Evolutionary conservation across 2,329 filamentous ascomycete species (phyloP), one percentile per base, ranked within the genome.

Genomic region (Malbranchea zuffiana): DNA sequence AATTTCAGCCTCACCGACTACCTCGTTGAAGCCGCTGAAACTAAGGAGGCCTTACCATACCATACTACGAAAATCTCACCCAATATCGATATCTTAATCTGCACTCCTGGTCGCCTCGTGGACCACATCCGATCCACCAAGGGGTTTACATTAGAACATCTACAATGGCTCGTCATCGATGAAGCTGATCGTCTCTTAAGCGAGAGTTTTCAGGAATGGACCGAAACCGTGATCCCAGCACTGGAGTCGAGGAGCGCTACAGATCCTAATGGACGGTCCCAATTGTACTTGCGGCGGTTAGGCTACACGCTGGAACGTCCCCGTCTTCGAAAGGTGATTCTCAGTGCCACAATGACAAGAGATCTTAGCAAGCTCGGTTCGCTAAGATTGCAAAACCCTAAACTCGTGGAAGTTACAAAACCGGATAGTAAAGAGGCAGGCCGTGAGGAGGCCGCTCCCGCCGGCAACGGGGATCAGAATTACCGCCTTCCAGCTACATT

Each of bases 121-220:
- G 88, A 96, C 50, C 88, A 96, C 57, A 71, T 95, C 34, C 79
- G 80, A 45, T 78, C 79, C 42, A 96, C 88, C 0, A 74, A 75
- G 3, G 86, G 85, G 0, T 95, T 96, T 55, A 74, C 70, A 0
- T 67, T 96, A 15, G 74, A 81, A 39, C 71, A 82, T 53, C 67
- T 95, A 3, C 75, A 82, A 43, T 96, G 87, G 86, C 68, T 96
- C 0, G 75, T 95, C 2, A 81, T 95, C 30, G 88, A 96, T 50
- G 88, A 96, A 61, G 90, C 88, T 7, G 88, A 96, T 58, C 85
- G 90, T 53, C 66, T 96, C 8, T 71, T 96, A 4, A 81, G 87
- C 28, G 84, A 96, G 56, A 87, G 82, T 51, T 95, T 90, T 58
- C 87, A 95, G 55, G 82, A 88, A 50, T 95, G 87, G 87, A 67